These are phyloP conservation scores for Beta vulgaris DNA, from an alignment of 148 eudicot genomes.

Conservation along the genomic window DNA sequence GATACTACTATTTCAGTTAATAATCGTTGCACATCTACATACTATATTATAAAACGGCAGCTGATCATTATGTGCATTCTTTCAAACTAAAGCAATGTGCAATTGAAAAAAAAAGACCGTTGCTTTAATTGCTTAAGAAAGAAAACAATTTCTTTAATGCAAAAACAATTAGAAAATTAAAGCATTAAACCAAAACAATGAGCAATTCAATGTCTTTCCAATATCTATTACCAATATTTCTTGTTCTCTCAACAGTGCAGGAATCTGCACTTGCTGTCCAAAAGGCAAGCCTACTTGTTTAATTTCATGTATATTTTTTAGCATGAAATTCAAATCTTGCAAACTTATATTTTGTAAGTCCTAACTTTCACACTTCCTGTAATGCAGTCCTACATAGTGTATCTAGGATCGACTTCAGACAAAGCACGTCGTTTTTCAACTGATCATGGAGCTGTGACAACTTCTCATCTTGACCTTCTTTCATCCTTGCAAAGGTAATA, in stretches of 20 bases:
- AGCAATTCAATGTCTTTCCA: conserved; percentile 1
- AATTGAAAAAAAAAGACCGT: no score
- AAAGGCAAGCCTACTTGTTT: neutral
- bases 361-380: neutral
- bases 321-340: no score
- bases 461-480: neutral
- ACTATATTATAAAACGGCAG: no score
- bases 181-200: conserved; percentile 3
- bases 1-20: no score
- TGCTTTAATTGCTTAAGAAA: no score
- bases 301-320: no score
- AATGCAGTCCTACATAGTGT: conserved; percentile 20
- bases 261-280: neutral
- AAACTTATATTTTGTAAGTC: neutral
- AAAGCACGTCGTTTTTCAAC: neutral
- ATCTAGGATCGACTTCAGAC: conserved; percentile 6
- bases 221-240: neutral
- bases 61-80: no score
- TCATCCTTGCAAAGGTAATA: conserved; percentile 12
- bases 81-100: no score
- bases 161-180: no score
- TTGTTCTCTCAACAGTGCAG: neutral
- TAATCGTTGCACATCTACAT: no score
- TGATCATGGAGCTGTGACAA: neutral
- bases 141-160: no score